phyloP scores from a whole-genome alignment of 1,284 basidiomycete genomes.

The Macrocybe sp. region DNA sequence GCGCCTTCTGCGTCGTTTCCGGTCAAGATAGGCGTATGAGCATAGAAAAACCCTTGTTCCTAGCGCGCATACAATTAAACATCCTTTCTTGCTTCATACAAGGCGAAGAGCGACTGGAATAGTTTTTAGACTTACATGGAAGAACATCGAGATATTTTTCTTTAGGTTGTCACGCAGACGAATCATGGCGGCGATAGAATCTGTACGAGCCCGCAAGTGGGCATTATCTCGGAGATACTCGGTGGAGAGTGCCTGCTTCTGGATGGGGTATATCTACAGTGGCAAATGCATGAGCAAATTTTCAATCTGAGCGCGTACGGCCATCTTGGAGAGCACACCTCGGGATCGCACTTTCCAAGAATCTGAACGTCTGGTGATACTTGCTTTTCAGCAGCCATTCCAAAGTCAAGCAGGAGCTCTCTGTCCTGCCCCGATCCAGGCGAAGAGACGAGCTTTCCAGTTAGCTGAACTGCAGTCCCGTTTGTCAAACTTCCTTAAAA shows the following conservation, averaged over 20 bases:
- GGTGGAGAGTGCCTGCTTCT: constrained; percentile 73
- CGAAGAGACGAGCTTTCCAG: constrained; percentile 62
- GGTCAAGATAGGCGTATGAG: constrained; percentile 87
- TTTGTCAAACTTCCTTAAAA: constrained; percentile 46
- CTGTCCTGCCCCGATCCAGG: constrained; percentile 66
- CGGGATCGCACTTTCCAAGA: constrained; percentile 72
- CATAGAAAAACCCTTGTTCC: constrained; percentile 74
- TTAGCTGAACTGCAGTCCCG: constrained; percentile 67
- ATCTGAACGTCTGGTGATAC: constrained; percentile 38
- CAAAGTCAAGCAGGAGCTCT: constrained; percentile 65
- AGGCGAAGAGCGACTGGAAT: background rate
- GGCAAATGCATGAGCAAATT: background rate
- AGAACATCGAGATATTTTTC: constrained; percentile 54
- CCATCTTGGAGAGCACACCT: constrained; percentile 37
- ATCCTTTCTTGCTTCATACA: background rate
- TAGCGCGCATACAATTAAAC: constrained; percentile 22
- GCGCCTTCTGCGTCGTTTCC: constrained; percentile 96
- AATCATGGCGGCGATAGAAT: constrained; percentile 66
- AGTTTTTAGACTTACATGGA: constrained; percentile 50
- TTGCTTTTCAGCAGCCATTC: constrained; percentile 14
- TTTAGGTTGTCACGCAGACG: constrained; percentile 62
- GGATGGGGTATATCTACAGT: constrained; percentile 75
- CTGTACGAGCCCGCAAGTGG: constrained; percentile 80
- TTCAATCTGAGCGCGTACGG: background rate
- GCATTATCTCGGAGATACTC: constrained; percentile 80